Base-by-base conservation (phyloP, 441 rosid genomes). In the Pelargonium cotyledonis region DNA sequence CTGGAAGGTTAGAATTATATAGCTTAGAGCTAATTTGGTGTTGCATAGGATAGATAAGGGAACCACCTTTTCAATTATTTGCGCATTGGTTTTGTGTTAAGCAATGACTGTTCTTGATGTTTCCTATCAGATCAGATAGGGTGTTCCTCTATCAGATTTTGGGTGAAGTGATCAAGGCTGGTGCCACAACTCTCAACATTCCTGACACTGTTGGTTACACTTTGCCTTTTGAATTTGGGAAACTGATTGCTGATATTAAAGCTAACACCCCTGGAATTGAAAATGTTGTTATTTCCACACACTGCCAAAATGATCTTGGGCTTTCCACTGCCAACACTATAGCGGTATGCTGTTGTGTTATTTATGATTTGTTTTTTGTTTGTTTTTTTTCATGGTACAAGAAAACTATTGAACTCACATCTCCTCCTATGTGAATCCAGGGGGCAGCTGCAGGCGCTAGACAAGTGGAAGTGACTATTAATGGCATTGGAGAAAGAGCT, bases 401-500 rank as follows among this genome's bases (percentile, higher is more conserved):
- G 31, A 75, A 6, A 51, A 51, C 15, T n/a, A 58, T 53, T 66
- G 73, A 35, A 60, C 76, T 82, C 38, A 75, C 71, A 35, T 76
- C 71, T 51, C 10, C 6, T 8, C 62, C 66, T 49, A 55, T 73
- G 29, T 72, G 65, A 69, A 65, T 81, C 69, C 79, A 93, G 98
- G 97, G 97, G 41, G 95, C 93, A 43, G 75, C 23, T 79, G 86
- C 93, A 3, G 98, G 98, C 40, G 95, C 97, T 2, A 91, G 98
- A 75, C 98, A 93, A 73, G 62, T 93, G 65, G 97, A 93, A 77
- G 97, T 91, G 66, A 93, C 98, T 0, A 81, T 93, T 61, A 91
- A 93, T 75, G 98, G 97, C 76, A 94, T 94, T 67, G 98, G 97
- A 23, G 98, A 94, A 71, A 88, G 98, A 77, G 97, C 97, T 74